Evolutionary conservation across 202 grass and related monocot species (phyloP).

Genomic region (Cymbopogon flexuosus): DNA sequence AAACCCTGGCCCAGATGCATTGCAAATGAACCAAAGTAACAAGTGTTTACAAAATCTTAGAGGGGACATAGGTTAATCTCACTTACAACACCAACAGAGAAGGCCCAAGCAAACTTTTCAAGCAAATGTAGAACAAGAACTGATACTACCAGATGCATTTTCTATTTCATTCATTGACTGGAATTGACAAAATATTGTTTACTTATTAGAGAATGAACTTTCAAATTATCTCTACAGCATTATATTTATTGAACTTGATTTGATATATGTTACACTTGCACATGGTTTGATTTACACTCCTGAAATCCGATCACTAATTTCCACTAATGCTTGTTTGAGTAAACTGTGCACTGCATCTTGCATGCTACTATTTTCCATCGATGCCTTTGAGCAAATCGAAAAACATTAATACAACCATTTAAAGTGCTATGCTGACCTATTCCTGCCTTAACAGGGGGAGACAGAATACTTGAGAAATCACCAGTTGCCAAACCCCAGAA

Average conservation of each 20-base stretch:
- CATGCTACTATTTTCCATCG: not conserved
- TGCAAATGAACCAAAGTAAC: not conserved
- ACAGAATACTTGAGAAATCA: constrained; percentile 87
- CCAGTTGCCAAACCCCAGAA: constrained; percentile 73
- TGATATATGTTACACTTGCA: not conserved
- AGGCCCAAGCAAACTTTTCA: not conserved
- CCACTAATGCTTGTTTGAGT: not conserved
- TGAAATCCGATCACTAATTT: not conserved
- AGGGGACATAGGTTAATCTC: not conserved
- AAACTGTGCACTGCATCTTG: not conserved
- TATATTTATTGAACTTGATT: not conserved
- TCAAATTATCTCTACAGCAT: not conserved
- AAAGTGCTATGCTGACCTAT: not conserved
- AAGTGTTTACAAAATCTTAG: not conserved
- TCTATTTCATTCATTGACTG: not conserved
- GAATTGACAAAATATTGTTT: not conserved
- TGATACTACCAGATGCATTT: not conserved
- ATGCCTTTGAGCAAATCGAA: not conserved
- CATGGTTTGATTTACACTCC: not conserved
- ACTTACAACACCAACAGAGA: not conserved
- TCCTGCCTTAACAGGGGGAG: constrained; percentile 47
- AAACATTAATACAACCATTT: not conserved
- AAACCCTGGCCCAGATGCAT: not conserved
- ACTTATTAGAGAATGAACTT: not conserved
- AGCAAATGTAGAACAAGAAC: not conserved